A percentile compares a stretch with the other conserved stretches of the same genome.
Evolutionary conservation across 768 basidiomycete species (phyloP).

Genomic region (Boletus tomentosulus): DNA sequence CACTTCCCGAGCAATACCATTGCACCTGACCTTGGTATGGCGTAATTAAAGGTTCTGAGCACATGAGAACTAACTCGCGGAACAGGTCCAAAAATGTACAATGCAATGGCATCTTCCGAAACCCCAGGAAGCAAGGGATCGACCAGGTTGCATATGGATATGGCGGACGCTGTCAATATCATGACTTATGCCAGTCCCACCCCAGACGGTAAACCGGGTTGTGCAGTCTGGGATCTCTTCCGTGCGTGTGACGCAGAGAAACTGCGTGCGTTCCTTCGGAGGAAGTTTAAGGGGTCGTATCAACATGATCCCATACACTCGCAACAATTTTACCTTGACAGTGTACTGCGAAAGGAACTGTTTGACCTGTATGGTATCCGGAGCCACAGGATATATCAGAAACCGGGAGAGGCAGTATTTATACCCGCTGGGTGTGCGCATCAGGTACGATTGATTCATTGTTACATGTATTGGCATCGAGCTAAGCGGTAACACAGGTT

Average conservation of each 20-base stretch:
- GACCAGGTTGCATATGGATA: constrained; percentile 90
- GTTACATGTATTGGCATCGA: not conserved
- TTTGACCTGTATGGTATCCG: constrained; percentile 63
- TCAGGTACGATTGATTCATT: constrained; percentile 50
- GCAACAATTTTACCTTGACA: constrained; percentile 83
- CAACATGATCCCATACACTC: constrained; percentile 86
- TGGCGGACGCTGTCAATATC: constrained; percentile 90
- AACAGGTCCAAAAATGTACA: constrained; percentile 92
- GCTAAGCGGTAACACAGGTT: constrained; percentile 46
- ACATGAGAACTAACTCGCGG: constrained; percentile 8
- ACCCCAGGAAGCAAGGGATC: constrained; percentile 70
- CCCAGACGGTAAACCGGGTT: constrained; percentile 62
- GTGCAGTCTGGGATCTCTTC: constrained; percentile 91
- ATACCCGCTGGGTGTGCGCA: constrained; percentile 94
- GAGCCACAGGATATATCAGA: constrained; percentile 84
- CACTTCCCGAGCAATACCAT: constrained; percentile 82
- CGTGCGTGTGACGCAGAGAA: constrained; percentile 76
- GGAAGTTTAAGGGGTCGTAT: constrained; percentile 52
- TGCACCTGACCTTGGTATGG: constrained; percentile 73
- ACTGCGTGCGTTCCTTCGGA: constrained; percentile 69
- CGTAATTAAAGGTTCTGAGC: not conserved
- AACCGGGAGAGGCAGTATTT: constrained; percentile 89
- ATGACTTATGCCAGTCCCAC: constrained; percentile 68
- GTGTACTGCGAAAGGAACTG: constrained; percentile 60
- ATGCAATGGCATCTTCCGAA: constrained; percentile 74